These are phyloP conservation scores for Verticillium longisporum DNA, from an alignment of 2,329 filamentous ascomycete species.

Conservation along the genomic window DNA sequence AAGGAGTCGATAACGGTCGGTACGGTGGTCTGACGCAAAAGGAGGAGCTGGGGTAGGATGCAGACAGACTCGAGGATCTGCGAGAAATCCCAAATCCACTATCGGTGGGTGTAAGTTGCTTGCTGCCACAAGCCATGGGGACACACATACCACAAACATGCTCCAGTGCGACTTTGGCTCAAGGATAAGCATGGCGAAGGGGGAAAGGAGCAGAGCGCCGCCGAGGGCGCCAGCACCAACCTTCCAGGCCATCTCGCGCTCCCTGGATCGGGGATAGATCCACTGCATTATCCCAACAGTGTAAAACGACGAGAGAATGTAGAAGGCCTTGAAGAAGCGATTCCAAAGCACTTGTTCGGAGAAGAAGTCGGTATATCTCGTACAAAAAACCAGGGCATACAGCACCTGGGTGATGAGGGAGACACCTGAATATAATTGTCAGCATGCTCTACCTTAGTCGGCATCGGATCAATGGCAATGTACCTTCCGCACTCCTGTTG, in stretches of 20 bases:
- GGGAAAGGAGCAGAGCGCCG: conserved; percentile 60
- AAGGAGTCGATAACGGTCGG: conserved; percentile 96
- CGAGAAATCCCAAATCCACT: conserved; percentile 84
- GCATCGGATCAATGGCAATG: conserved; percentile 5
- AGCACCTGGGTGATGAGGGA: conserved; percentile 87
- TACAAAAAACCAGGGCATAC: conserved; percentile 79
- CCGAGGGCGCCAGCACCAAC: conserved; percentile 64
- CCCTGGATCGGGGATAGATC: conserved; percentile 78
- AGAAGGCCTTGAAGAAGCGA: conserved; percentile 81
- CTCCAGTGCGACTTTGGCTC: conserved; percentile 36
- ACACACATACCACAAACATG: conserved; percentile 40
- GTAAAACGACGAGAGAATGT: conserved; percentile 77
- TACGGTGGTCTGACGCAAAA: conserved; percentile 89
- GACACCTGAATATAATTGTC: conserved; percentile 51
- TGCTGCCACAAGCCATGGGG: neutral
- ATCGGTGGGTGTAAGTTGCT: conserved; percentile 11
- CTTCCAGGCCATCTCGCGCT: conserved; percentile 91
- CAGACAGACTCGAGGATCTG: conserved; percentile 88
- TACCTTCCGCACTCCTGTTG: conserved; percentile 80
- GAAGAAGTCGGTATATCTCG: conserved; percentile 83
- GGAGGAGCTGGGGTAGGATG: conserved; percentile 82
- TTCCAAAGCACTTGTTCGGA: conserved; percentile 55
- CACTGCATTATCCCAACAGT: conserved; percentile 84
- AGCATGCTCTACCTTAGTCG: neutral
- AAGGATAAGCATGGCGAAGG: conserved; percentile 67